Evolutionary conservation across 441 rosid species (phyloP), one percentile per base, ranked within the genome.

Genomic region (Syzygium syzygioides): DNA sequence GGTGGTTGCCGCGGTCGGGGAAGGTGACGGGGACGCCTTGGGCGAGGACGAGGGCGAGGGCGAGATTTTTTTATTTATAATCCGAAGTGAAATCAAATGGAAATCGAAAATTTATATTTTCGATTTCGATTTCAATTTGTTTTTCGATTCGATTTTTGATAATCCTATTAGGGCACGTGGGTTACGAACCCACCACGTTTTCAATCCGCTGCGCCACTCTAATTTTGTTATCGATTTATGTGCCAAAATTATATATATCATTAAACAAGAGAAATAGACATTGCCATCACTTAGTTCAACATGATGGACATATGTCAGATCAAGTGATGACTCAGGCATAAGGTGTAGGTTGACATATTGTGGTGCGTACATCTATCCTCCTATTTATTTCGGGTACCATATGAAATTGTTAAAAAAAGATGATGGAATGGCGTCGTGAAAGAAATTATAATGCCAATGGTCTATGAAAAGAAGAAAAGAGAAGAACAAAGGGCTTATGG

Each of bases 121-220:
- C 6, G 6, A 37, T 37, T 37, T 37, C 41, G 41, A 37, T 37
- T 37, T 37, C 37, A 4, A 4, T 37, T 37, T 4, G 37, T 3
- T 37, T 37, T 37, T 37, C 6, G 41, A 37, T 37, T 37, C 41
- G 41, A 37, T 37, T 37, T 37, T 37, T 37, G 41, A 37, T 6
- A 37, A 37, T 1, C 41, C 41, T 37, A 37, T 37, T 37, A 37
- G 41, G 41, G 1, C 41, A 0, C n/a, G 89, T 80, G 86, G 86
- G 86, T 87, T 59, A 88, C n/a, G 86, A 86, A 57, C 86, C 71
- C 79, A 87, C 89, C 89, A 87, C 88, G 88, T 60, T 87, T 37
- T 1, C 41, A 37, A 37, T 87, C 86, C 56, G 86, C 86, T 79
- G 86, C 86, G 86, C 86, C 89, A 76, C 87, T 80, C 80, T 68